Evolutionary conservation across 2,329 filamentous ascomycete genomes (phyloP).

Genomic region (Emergomyces orientalis): DNA sequence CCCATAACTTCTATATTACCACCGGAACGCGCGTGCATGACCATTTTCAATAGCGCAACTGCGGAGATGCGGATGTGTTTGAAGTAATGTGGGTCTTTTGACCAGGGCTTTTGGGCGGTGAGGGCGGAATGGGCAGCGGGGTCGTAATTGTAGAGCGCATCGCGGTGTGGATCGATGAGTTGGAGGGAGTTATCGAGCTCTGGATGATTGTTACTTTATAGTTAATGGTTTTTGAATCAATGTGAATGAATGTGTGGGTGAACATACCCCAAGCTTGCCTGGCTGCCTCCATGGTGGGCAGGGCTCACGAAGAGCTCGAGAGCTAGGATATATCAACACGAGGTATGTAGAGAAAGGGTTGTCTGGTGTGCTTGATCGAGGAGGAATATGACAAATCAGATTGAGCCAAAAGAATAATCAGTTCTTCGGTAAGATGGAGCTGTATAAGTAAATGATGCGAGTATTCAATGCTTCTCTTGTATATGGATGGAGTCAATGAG

Average conservation of each 20-base stretch:
- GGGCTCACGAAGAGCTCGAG: constrained; percentile 2
- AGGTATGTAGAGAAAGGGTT: not conserved
- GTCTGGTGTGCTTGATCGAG: not conserved
- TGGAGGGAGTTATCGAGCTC: constrained; percentile 81
- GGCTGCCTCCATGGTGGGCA: constrained; percentile 44
- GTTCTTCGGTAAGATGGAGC: not conserved
- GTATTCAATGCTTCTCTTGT: too few species aligned
- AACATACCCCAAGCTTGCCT: constrained; percentile 53
- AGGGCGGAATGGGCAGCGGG: constrained; percentile 57
- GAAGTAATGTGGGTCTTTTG: constrained; percentile 72
- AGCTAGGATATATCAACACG: not conserved
- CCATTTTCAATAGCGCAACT: constrained; percentile 94
- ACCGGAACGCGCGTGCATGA: constrained; percentile 95
- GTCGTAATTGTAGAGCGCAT: constrained; percentile 85
- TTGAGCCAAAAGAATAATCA: too few species aligned
- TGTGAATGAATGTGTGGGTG: constrained; percentile 13
- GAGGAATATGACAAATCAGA: not conserved
- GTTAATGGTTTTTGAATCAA: not conserved
- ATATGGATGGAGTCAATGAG: not conserved
- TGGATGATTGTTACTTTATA: constrained; percentile 29
- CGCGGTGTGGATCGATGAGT: constrained; percentile 75
- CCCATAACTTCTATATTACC: constrained; percentile 94
- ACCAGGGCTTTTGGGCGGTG: constrained; percentile 62
- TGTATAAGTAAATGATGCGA: constrained; percentile 10
- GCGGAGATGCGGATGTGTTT: constrained; percentile 88